phyloP scores from a whole-genome alignment of 352 stramenopile genomes.

The Phytophthora sansomeana region DNA sequence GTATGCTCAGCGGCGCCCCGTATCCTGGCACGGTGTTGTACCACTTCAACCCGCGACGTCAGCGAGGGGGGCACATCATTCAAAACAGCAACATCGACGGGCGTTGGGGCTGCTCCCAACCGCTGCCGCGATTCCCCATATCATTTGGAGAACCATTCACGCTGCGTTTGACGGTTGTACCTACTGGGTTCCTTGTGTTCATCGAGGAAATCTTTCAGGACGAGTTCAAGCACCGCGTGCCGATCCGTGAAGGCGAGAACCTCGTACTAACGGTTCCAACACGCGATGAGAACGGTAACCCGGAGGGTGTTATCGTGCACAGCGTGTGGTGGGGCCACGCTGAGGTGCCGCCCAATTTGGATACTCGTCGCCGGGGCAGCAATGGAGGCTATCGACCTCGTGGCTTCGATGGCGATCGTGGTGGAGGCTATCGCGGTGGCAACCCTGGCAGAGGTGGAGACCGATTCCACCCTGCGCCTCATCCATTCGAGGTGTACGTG shows the following conservation, averaged over 20 bases:
- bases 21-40: conserved; percentile 84
- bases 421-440: conserved; percentile 46
- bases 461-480: conserved; percentile 59
- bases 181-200: conserved; percentile 80
- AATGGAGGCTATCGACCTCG: conserved; percentile 47
- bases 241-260: conserved; percentile 86
- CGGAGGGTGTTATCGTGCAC: conserved; percentile 77
- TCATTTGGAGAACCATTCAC: conserved; percentile 83
- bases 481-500: conserved; percentile 85
- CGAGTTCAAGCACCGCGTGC: conserved; percentile 86
- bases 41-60: conserved; percentile 80
- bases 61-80: conserved; percentile 71
- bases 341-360: conserved; percentile 72
- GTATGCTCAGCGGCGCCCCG: conserved; percentile 71
- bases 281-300: conserved; percentile 78
- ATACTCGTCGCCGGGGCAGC: conserved; percentile 55
- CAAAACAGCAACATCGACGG: conserved; percentile 88
- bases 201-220: conserved; percentile 86
- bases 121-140: conserved; percentile 68
- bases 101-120: conserved; percentile 77
- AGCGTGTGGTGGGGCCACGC: conserved; percentile 88
- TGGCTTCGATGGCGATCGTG: conserved; percentile 50
- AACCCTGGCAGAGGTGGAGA: conserved; percentile 42
- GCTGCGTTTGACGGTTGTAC: conserved; percentile 72
- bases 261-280: conserved; percentile 79